Conservation (phyloP, 225 moss, liverwort and hornwort genomes). For the Takakia lepidozioides region DNA sequence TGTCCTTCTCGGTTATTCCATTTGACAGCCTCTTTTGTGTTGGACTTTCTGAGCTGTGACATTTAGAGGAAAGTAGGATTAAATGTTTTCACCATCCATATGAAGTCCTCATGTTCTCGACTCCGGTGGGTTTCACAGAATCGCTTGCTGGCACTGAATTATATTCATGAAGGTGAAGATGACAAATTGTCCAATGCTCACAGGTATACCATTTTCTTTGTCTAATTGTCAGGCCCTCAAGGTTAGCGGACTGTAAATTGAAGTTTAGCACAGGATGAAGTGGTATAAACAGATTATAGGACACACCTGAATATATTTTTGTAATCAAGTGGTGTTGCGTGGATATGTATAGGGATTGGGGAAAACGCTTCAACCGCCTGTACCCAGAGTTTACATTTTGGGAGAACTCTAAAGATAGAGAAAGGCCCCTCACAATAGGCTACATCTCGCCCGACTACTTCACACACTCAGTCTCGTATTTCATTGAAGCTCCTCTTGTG, state of each 20-base stretch:
- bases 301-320: too few species aligned
- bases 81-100: background rate
- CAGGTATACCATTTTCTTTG: too few species aligned
- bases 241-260: too few species aligned
- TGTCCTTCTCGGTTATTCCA: too few species aligned
- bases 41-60: too few species aligned
- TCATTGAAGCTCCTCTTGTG: conserved; percentile 93
- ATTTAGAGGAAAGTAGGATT: too few species aligned
- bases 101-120: background rate
- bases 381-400: conserved; percentile 71
- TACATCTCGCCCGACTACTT: conserved; percentile 97
- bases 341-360: conserved; percentile 82
- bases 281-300: too few species aligned
- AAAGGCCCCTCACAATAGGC: conserved; percentile 86
- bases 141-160: conserved; percentile 96
- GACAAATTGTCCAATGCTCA: conserved; percentile 86
- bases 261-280: too few species aligned
- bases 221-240: too few species aligned
- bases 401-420: conserved; percentile 69
- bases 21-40: too few species aligned
- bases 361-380: conserved; percentile 78
- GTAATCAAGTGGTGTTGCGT: too few species aligned
- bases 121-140: conserved; percentile 36
- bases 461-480: conserved; percentile 98
- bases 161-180: conserved; percentile 91